Evolutionary conservation across 805 yeast species (phyloP).

Genomic region (Candida wancherniae): DNA sequence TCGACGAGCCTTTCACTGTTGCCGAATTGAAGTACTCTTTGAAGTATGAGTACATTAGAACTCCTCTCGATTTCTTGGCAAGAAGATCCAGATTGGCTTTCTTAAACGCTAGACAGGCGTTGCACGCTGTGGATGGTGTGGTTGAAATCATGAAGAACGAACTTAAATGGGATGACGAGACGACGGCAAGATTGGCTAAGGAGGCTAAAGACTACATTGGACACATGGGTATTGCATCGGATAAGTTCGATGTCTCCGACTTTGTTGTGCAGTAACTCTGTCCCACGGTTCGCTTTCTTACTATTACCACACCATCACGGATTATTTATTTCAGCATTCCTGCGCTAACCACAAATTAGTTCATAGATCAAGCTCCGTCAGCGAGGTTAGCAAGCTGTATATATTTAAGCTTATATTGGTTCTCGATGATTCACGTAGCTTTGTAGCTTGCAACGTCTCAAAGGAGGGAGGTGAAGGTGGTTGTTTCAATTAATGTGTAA

Average conservation of each 20-base stretch:
- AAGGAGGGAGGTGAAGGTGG: too few relatives aligned
- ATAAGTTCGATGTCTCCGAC: constrained; percentile 19
- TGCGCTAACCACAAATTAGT: too few relatives aligned
- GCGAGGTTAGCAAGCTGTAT: too few relatives aligned
- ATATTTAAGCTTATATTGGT: too few relatives aligned
- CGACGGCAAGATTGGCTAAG: constrained; percentile 48
- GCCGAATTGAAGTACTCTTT: constrained; percentile 85
- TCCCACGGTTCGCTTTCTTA: too few relatives aligned
- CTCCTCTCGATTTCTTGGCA: constrained; percentile 84
- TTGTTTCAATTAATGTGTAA: constrained; percentile 15
- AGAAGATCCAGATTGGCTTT: constrained; percentile 93
- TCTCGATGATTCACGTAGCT: too few relatives aligned
- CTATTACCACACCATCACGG: too few relatives aligned
- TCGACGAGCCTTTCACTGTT: constrained; percentile 80
- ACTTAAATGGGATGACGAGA: constrained; percentile 63
- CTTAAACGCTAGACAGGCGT: constrained; percentile 81
- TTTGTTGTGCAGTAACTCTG: constrained; percentile 17
- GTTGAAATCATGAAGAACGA: constrained; percentile 81
- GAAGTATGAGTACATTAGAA: constrained; percentile 78
- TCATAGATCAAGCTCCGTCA: too few relatives aligned
- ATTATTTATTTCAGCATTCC: too few relatives aligned
- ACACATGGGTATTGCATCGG: constrained; percentile 49
- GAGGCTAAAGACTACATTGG: constrained; percentile 56
- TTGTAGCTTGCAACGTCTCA: too few relatives aligned
- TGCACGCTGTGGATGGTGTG: constrained; percentile 75